Base-by-base conservation (phyloP, 2,329 filamentous ascomycete genomes). In the Colletotrichum phormii region DNA sequence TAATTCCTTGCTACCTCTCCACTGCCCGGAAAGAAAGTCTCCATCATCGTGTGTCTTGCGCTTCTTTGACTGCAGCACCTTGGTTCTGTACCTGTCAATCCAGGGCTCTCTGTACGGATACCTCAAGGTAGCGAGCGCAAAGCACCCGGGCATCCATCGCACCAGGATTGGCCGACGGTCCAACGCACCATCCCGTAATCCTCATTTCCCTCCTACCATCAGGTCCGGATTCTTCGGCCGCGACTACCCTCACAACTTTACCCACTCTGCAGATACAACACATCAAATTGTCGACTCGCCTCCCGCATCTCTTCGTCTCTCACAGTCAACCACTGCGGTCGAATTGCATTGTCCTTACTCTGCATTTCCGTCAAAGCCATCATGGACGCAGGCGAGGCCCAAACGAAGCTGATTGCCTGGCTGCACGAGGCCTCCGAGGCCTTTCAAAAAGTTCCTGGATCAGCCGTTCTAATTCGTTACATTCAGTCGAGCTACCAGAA, bases 401-500 rank as follows among this genome's bases (percentile, higher is more conserved):
- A 92, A 78, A 83, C 82, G 67, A 85, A 89, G 76, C 77, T 89
- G 74, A 84, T 87, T 71, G 81, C 85, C 71, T 87, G 88, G 76
- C 83, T 89, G 58, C 84, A 88, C 74, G 85, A 87, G 75, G 83
- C 88, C 29, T 86, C 86, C 65, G 85, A 90, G 72, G 88, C 92
- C 71, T 97, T 99, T 81, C 95, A 98, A 79, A 94, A 93, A 79
- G 89, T 99, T 51, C 97, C 97, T 35, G 97, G 97, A 64, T 98
- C 96, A 35, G 94, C 96, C 54, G 98, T 99, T 77, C 88, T 98
- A 79, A 90, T 97, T 77, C 94, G 97, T 75, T 99, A 99, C 84
- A 95, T 99, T 81, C 94, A 94, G 82, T 98, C 95, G 71, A 98
- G 95, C 81, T 98, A 99, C 86, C 97, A 99, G 85, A 93, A 99